Base-by-base conservation (phyloP, 768 basidiomycete species). In the Kwoniella sp. region DNA sequence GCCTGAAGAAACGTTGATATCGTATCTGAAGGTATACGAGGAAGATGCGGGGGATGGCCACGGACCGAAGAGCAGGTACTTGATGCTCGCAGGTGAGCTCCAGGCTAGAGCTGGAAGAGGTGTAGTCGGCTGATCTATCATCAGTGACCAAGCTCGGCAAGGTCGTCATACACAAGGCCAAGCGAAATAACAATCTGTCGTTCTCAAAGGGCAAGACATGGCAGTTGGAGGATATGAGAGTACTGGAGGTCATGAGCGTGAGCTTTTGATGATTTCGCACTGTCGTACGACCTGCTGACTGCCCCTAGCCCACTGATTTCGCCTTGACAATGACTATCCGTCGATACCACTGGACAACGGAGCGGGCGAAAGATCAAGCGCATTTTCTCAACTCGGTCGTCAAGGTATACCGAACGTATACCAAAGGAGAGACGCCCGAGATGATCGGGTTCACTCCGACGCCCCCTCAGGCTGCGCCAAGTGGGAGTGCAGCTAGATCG, bases 171-270 rank as follows among this genome's bases (percentile, higher is more conserved):
- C 92, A 99, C 81, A 99, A 99, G 76, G 90, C 92, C 1, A 98
- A 98, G 76, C 77, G 89, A 59, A 98, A 99, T 71, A 84, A 85
- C 36, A 98, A 96, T 69, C 86, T 88, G 28, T 82, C 89, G 0
- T 98, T 93, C 75, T 95, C 90, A 7, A 89, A 98, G 41, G 95
- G 95, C 5, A 99, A 99, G 78, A 89, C 93, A 1, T 99, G 95
- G 95, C 80, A 78, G 54, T 76, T 98, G 42, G 73, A 82, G 34
- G 92, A 96, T 73, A 79, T 98, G 62, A 81, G 87, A 57, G 83
- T 77, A 32, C 70, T 99, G 38, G 85, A 92, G 59, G 85, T 93
- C 40, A 53, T 81, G 29, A 80, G 79, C 68, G 91, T 93, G 42
- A 53, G 75, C 67, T 11, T 19, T 2, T 10, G 27, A 3, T 17